Percentiles rank a stretch among this genome's conserved stretches.
Evolutionary conservation across 2,329 filamentous ascomycete genomes (phyloP).

Genomic region (Phaeosphaeria sp.): DNA sequence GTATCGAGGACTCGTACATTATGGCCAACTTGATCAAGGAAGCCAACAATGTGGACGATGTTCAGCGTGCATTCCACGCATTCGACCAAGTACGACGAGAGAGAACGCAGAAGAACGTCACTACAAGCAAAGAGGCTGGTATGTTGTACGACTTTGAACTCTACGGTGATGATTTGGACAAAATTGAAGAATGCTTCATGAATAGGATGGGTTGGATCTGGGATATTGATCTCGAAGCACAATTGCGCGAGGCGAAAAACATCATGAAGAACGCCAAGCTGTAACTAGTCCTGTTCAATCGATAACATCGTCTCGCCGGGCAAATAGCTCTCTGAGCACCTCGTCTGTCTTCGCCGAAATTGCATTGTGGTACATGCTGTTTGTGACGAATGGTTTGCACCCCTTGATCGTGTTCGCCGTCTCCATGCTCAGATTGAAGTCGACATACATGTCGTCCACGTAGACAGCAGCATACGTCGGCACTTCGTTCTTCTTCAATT

Average conservation of each 20-base stretch:
- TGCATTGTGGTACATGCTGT: slow-evolving; percentile 86
- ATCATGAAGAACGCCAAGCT: slow-evolving; percentile 25
- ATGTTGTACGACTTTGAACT: slow-evolving; percentile 52
- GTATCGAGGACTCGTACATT: slow-evolving; percentile 60
- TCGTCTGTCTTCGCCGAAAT: slow-evolving; percentile 76
- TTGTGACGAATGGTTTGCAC: slow-evolving; percentile 83
- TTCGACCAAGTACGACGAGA: slow-evolving; percentile 39
- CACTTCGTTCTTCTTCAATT: slow-evolving; percentile 77
- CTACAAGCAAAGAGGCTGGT: slow-evolving; percentile 38
- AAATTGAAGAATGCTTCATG: slow-evolving; percentile 41
- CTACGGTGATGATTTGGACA: slow-evolving; percentile 47
- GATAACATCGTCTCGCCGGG: slow-evolving; percentile 73
- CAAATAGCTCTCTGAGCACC: slow-evolving; percentile 77
- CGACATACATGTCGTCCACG: slow-evolving; percentile 91
- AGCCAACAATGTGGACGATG: slow-evolving; percentile 27
- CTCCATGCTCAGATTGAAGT: slow-evolving; percentile 74
- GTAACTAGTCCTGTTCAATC: slow-evolving; percentile 50
- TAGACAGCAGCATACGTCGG: slow-evolving; percentile 87
- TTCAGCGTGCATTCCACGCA: slow-evolving; percentile 44
- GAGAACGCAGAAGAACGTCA: slow-evolving; percentile 37
- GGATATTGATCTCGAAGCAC: slow-evolving; percentile 47
- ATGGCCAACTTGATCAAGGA: slow-evolving; percentile 40
- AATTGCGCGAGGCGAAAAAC: slow-evolving; percentile 41
- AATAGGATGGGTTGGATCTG: slow-evolving; percentile 51
- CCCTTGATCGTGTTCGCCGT: slow-evolving; percentile 78